Conservation (phyloP, 805 yeast genomes). For the Metschnikowia aberdeeniae region DNA sequence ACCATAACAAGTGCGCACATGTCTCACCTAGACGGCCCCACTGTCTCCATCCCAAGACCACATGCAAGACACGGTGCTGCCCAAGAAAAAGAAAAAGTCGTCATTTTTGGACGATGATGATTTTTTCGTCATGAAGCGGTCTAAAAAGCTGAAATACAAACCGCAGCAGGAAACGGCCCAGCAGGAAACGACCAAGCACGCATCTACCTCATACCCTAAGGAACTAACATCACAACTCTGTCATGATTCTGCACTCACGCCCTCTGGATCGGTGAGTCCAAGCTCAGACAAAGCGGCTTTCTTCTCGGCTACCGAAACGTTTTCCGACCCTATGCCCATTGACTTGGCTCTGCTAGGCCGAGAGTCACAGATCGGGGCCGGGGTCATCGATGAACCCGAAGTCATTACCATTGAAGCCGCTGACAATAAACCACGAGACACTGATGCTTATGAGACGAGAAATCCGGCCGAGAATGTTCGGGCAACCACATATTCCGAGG, state of each 20-base stretch:
- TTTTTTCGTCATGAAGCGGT: slow-evolving; percentile 25
- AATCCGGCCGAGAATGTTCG: neutral
- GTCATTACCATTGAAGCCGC: neutral
- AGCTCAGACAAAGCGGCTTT: neutral
- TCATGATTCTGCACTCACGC: too few relatives aligned
- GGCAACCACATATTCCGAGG: neutral
- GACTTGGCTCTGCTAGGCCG: neutral
- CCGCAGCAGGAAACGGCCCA: neutral
- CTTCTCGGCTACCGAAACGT: slow-evolving; percentile 9
- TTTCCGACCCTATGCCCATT: slow-evolving; percentile 1
- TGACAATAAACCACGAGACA: neutral
- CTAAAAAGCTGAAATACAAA: slow-evolving; percentile 10
- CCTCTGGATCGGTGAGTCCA: neutral
- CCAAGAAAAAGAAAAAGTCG: slow-evolving; percentile 10
- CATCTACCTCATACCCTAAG: too few relatives aligned
- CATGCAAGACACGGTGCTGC: slow-evolving; percentile 3
- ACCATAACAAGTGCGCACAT: neutral
- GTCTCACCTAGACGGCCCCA: neutral
- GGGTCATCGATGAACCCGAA: neutral
- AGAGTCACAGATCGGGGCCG: too few relatives aligned
- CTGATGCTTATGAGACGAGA: neutral
- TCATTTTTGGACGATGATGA: slow-evolving; percentile 24
- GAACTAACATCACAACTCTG: too few relatives aligned
- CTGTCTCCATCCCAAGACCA: neutral
- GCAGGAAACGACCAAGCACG: too few relatives aligned